Conservation (phyloP, 2,329 filamentous ascomycete species). For the Didymella keratinophila region DNA sequence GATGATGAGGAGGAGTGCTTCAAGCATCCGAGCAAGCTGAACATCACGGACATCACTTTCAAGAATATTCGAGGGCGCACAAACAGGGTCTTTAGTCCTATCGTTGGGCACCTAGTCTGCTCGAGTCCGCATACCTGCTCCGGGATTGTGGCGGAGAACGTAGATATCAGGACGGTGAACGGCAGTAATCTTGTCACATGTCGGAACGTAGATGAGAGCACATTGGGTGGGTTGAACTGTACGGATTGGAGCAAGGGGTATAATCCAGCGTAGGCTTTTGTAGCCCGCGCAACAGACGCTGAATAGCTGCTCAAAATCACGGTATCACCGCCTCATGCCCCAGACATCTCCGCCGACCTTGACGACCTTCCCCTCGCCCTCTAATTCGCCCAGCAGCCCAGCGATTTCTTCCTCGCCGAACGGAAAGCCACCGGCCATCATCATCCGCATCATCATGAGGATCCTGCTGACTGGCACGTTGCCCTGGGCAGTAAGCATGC, state of each 20-base stretch:
- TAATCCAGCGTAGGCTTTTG: slow-evolving; percentile 11
- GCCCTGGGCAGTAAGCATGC: slow-evolving; percentile 93
- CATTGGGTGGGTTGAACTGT: slow-evolving; percentile 20
- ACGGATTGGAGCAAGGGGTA: slow-evolving; percentile 23
- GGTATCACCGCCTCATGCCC: slow-evolving; percentile 38
- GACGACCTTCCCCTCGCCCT: slow-evolving; percentile 42
- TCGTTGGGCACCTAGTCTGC: slow-evolving; percentile 22
- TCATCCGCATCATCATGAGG: slow-evolving; percentile 93
- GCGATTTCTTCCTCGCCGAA: slow-evolving; percentile 89
- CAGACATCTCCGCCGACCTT: slow-evolving; percentile 44
- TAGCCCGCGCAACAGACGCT: too few relatives aligned
- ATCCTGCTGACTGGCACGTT: slow-evolving; percentile 84
- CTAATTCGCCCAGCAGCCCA: slow-evolving; percentile 80
- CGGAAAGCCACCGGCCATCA: slow-evolving; percentile 85
- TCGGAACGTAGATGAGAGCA: slow-evolving; percentile 21
- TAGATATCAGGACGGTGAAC: slow-evolving; percentile 26
- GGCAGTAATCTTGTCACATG: slow-evolving; percentile 26
- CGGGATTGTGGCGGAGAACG: slow-evolving; percentile 23
- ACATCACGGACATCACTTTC: slow-evolving; percentile 20
- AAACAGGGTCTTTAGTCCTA: slow-evolving; percentile 21
- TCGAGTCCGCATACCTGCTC: slow-evolving; percentile 22
- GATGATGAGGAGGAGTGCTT: slow-evolving; percentile 37
- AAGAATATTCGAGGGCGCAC: slow-evolving; percentile 15
- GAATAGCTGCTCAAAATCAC: too few relatives aligned
- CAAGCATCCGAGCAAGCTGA: slow-evolving; percentile 23